These are phyloP conservation scores for Paramecium sexaurelia DNA, from an alignment of 73 alveolate species.

Conservation along the genomic window DNA sequence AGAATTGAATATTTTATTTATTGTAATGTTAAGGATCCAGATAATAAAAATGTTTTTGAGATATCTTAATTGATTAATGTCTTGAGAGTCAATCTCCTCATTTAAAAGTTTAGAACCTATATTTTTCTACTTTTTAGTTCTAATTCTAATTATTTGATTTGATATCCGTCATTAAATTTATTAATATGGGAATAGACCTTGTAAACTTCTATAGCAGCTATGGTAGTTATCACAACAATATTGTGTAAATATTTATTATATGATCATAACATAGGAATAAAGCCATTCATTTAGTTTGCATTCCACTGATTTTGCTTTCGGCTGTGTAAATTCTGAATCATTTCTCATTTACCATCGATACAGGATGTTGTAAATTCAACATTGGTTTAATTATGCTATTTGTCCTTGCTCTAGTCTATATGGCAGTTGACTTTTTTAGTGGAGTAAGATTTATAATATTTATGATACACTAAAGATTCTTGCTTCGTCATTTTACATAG, in stretches of 20 bases:
- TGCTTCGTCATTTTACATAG: not conserved
- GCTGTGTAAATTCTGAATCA: not conserved
- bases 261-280: not conserved
- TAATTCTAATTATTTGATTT: conserved; percentile 3
- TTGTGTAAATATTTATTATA: not conserved
- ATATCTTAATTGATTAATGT: not conserved
- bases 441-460: not conserved
- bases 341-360: not conserved
- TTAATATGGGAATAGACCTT: conserved; percentile 6
- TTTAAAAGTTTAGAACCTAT: not conserved
- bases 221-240: conserved; percentile 55
- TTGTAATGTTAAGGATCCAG: too few species aligned
- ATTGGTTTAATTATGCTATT: not conserved
- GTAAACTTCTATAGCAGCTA: conserved; percentile 21
- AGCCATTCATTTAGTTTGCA: conserved; percentile 7
- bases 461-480: conserved; percentile 33
- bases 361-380: not conserved
- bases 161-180: not conserved
- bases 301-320: conserved; percentile 30
- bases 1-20: too few species aligned
- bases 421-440: not conserved
- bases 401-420: not conserved
- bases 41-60: not conserved
- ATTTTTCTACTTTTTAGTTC: not conserved
- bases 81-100: not conserved